Base-by-base conservation (phyloP, 164 flowering plant genomes). In the Cinnamomum chago region DNA sequence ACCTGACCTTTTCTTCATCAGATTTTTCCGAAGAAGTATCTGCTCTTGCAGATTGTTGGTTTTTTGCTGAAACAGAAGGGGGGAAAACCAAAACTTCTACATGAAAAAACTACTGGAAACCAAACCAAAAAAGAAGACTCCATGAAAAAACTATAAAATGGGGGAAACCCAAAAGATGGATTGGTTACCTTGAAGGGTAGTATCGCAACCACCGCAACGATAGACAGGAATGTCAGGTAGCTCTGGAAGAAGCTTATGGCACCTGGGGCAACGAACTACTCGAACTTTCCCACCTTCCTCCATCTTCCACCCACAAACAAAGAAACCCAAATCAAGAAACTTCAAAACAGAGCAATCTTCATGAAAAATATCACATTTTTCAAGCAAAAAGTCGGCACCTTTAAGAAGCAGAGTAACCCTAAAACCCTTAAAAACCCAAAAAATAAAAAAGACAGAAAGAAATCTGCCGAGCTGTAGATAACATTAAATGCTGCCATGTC, bases 221-320 rank as follows among this genome's bases (percentile, higher is more conserved):
- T 85, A 88, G 13, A 88, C 83, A 72, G 90, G 78, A 70, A 50
- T 73, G 62, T 82, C 79, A 33, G 86, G 81, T 22, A 76, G 85
- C 83, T 89, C 93, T 0, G 85, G 82, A 2, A 89, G 78, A 33
- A 89, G 82, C 80, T 86, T 84, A 28, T 79, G 83, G 67, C 91
- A 89, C 77, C 85, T 88, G 47, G 90, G 92, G 79, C 93, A 89
- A 22, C 90, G 88, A 81, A 86, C 91, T 2, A 86, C 55, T 73
- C 89, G 74, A 67, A 86, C 82, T 58, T 84, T 85, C 40, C 81
- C 47, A 58, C 75, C 88, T 75, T 86, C 89, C 60, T 76, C 86
- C 90, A 86, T 87, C 47, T 66, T 27, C 70, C 1, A 65, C 28
- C 18, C 25, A 58, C 25, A 71, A 71, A n/a, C 66, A 14, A 50